Base-by-base conservation (phyloP, 139 green algal species). In the Asterochloris erici region DNA sequence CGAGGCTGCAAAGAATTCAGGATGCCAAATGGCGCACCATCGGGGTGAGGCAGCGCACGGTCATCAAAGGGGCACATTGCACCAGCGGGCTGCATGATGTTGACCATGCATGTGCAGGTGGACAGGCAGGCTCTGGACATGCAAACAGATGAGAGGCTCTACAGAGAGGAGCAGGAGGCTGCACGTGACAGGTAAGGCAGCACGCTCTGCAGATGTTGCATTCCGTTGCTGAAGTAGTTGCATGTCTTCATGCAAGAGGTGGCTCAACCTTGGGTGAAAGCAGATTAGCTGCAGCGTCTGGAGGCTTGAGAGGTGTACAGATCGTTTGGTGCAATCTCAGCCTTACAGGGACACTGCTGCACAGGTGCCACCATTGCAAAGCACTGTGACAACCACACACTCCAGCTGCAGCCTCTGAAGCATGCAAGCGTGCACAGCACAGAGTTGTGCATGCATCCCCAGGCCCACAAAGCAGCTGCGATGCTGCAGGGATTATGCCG, bases 11-110 rank as follows among this genome's bases (percentile, higher is more conserved):
- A 69, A 87, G 90, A 21, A 86, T 96, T 0, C 75, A 94, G 66
- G 89, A 96, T 74, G 92, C 90, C 2, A 96, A 96, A 77, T 85
- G 79, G 63, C 79, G 92, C 23, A 90, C 87, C 12, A 93, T 94
- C 29, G 92, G 91, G 84, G 91, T 95, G 77, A 66, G 88, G 17
- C 24, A 69, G 24, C n/a, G 10, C 71, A 60, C 71, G 24, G 6
- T 1, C 71, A 16, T 60, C 19, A 19, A 77, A 77, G 6, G n/a
- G 9, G 71, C 15, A 19, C 2, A 4, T 10, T 38, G 26, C 23
- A 14, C 10, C 29, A 26, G 2, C 19, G 12, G 19, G 13, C 29
- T 15, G 24, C 74, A 14, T 75, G 26, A 17, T 6, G 47, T 15
- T 61, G 14, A 19, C 17, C 14, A 26, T 12, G 54, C 23, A 17